Percentiles rank a stretch among this genome's conserved stretches.
These are phyloP conservation scores for Candida patagonica DNA, from an alignment of 805 yeast genomes.

Conservation along the genomic window DNA sequence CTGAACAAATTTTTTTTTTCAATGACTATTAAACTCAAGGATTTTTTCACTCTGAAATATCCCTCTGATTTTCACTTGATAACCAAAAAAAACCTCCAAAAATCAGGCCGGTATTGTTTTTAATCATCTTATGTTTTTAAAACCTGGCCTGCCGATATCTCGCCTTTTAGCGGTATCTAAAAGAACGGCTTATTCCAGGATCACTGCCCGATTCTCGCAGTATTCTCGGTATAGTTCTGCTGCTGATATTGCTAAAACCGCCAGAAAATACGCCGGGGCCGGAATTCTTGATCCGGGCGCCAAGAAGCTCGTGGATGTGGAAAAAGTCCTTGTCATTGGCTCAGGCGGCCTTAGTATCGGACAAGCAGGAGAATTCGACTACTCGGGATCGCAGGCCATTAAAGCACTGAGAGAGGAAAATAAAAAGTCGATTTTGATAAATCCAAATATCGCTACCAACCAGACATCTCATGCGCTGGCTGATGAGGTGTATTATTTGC, in stretches of 20 bases:
- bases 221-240: not conserved
- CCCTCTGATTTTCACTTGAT: too few relatives aligned
- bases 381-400: slow-evolving; percentile 95
- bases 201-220: not conserved
- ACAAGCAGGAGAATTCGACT: slow-evolving; percentile 97
- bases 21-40: too few relatives aligned
- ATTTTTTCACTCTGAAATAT: too few relatives aligned
- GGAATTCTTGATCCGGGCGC: slow-evolving; percentile 29
- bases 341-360: slow-evolving; percentile 97
- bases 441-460: slow-evolving; percentile 94
- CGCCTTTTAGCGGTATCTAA: not conserved
- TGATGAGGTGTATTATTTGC: slow-evolving; percentile 89
- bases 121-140: not conserved
- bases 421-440: slow-evolving; percentile 75
- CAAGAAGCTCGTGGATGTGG: slow-evolving; percentile 58
- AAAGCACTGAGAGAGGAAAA: slow-evolving; percentile 89
- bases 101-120: too few relatives aligned
- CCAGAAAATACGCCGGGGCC: slow-evolving; percentile 28
- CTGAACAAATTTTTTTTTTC: not conserved
- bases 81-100: too few relatives aligned
- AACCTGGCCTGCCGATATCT: not conserved
- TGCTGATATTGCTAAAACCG: slow-evolving; percentile 1
- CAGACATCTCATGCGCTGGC: slow-evolving; percentile 94
- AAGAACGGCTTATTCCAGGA: not conserved
- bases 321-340: slow-evolving; percentile 84